Conservation (phyloP, 139 green algal genomes). For the Edaphochlamys debaryana region DNA sequence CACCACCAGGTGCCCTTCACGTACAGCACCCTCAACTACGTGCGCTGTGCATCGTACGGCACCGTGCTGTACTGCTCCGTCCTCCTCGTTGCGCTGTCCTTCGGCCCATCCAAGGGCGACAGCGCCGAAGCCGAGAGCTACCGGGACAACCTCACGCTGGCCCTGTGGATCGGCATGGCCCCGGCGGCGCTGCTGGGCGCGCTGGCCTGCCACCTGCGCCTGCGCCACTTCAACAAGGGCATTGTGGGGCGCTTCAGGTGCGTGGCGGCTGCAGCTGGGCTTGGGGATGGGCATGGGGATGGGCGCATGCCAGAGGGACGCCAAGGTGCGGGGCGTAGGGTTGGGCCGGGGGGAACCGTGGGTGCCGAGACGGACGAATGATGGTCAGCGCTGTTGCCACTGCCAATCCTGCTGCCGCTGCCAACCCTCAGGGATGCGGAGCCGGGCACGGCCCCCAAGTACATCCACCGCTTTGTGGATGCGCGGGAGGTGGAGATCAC, state of each 20-base stretch:
- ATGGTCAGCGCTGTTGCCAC: too few relatives aligned
- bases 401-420: too few relatives aligned
- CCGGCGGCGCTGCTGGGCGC: not conserved
- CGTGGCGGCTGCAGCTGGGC: not conserved
- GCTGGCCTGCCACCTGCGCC: not conserved
- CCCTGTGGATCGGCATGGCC: slow-evolving; percentile 16
- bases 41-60: slow-evolving; percentile 5
- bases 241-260: slow-evolving; percentile 17
- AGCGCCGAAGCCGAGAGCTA: not conserved
- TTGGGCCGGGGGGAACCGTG: too few relatives aligned
- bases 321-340: too few relatives aligned
- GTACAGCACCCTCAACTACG: slow-evolving; percentile 15
- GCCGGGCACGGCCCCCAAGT: slow-evolving; percentile 1
- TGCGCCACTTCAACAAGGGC: not conserved
- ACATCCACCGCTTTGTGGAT: slow-evolving; percentile 14
- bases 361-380: too few relatives aligned
- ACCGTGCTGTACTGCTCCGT: slow-evolving; percentile 18
- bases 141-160: not conserved
- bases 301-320: too few relatives aligned
- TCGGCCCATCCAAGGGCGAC: not conserved
- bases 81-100: slow-evolving; percentile 7
- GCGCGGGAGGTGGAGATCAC: slow-evolving; percentile 14
- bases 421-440: not conserved
- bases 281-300: too few relatives aligned
- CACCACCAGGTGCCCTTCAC: slow-evolving; percentile 28